Evolutionary conservation across 305 asterid genomes (phyloP).

Genomic region (Fraxinus velutina): DNA sequence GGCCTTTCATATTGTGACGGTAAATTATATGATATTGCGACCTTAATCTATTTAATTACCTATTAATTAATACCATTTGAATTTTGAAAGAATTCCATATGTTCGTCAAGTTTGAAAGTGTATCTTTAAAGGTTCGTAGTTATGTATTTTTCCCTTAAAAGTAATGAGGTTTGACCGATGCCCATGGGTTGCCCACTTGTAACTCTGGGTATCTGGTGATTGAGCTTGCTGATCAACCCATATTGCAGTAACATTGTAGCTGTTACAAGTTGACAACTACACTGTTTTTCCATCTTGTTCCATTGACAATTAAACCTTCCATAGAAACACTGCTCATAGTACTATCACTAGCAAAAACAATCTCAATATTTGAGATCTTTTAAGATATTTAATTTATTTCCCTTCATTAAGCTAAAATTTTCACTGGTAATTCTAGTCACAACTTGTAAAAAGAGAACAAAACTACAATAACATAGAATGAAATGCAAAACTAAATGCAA

Average conservation of each 20-base stretch:
- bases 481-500: neutral
- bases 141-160: neutral
- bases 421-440: neutral
- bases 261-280: neutral
- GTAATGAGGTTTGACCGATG: neutral
- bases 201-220: neutral
- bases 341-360: neutral
- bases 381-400: neutral
- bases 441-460: constrained; percentile 14
- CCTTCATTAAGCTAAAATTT: neutral
- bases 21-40: too few relatives aligned
- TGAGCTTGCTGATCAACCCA: neutral
- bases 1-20: neutral
- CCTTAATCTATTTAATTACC: neutral
- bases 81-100: neutral
- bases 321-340: neutral
- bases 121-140: neutral
- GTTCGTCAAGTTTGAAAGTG: neutral
- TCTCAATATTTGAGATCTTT: neutral
- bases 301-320: neutral
- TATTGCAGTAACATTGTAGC: neutral
- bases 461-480: neutral
- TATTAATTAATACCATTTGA: neutral
- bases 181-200: neutral
- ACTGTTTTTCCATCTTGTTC: neutral